Conservation (phyloP, 2,329 filamentous ascomycete species). For the Pezicula radicicola region DNA sequence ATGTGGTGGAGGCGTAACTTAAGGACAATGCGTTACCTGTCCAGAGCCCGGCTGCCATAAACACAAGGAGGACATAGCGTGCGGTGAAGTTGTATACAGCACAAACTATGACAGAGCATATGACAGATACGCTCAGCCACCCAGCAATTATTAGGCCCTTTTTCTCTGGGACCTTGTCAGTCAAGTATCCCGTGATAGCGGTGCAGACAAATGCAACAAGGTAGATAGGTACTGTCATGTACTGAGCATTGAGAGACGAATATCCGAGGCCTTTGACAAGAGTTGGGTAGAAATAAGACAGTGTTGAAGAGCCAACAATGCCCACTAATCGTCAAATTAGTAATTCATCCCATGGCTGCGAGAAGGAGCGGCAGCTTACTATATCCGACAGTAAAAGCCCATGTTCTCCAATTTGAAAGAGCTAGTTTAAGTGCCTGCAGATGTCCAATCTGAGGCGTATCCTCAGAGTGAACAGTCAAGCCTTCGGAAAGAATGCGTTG, state of each 20-base stretch:
- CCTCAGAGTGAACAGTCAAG: conserved; percentile 27
- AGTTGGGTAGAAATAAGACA: conserved; percentile 53
- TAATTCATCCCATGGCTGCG: neutral
- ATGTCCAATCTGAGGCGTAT: conserved; percentile 7
- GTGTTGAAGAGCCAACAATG: conserved; percentile 41
- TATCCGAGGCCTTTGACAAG: conserved; percentile 50
- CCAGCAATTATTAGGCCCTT: conserved; percentile 42
- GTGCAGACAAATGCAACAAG: conserved; percentile 45
- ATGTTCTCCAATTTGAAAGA: conserved; percentile 38
- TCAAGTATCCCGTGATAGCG: conserved; percentile 38
- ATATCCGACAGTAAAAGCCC: conserved; percentile 39
- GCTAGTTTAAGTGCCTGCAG: neutral
- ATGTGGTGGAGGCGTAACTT: conserved; percentile 44
- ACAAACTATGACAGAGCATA: conserved; percentile 26
- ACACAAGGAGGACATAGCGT: conserved; percentile 44
- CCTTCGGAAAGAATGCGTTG: conserved; percentile 35
- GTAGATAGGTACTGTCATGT: conserved; percentile 44
- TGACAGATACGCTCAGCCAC: conserved; percentile 36
- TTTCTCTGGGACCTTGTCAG: conserved; percentile 38
- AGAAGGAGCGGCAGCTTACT: conserved; percentile 29
- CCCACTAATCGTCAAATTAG: conserved; percentile 10
- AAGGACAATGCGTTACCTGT: conserved; percentile 44
- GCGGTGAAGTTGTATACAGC: conserved; percentile 42
- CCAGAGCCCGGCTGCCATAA: conserved; percentile 50
- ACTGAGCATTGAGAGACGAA: conserved; percentile 40